A percentile compares a stretch with the other conserved stretches of the same genome.
phyloP scores from a whole-genome alignment of 1,284 basidiomycete genomes.

The Pseudomicrostroma phylloplanum region DNA sequence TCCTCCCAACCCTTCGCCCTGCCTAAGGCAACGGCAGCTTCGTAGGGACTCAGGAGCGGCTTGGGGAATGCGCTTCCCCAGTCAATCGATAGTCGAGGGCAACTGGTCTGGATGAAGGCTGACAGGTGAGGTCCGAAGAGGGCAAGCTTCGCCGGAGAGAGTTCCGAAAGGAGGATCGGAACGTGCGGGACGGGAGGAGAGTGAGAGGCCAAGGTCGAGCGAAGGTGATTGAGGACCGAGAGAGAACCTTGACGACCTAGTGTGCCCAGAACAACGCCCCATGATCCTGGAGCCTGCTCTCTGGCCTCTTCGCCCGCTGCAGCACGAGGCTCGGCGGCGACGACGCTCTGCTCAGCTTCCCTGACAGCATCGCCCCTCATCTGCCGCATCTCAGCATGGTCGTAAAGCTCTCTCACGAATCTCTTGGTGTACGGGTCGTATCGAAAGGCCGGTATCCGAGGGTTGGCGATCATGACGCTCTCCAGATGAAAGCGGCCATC shows the following conservation, averaged over 20 bases:
- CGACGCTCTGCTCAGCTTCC: neutral
- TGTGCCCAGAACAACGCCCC: slow-evolving; percentile 95
- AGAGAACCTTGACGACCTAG: slow-evolving; percentile 89
- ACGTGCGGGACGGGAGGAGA: slow-evolving; percentile 60
- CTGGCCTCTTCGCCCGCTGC: neutral
- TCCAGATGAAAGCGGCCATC: slow-evolving; percentile 98
- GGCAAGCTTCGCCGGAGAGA: slow-evolving; percentile 85
- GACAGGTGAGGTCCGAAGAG: slow-evolving; percentile 71
- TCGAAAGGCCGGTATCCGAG: slow-evolving; percentile 86
- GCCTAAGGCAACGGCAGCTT: slow-evolving; percentile 80
- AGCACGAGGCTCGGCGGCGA: neutral
- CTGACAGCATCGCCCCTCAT: slow-evolving; percentile 66
- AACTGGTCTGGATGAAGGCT: slow-evolving; percentile 89
- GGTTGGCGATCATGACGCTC: slow-evolving; percentile 98
- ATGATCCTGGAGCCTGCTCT: slow-evolving; percentile 48
- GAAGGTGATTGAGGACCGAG: slow-evolving; percentile 60
- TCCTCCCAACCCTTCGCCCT: slow-evolving; percentile 61
- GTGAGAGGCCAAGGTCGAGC: slow-evolving; percentile 15
- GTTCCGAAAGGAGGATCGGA: slow-evolving; percentile 86
- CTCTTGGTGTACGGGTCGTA: slow-evolving; percentile 99
- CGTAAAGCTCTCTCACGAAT: slow-evolving; percentile 84
- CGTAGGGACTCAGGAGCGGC: slow-evolving; percentile 88
- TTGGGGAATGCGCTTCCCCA: slow-evolving; percentile 78
- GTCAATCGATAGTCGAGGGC: slow-evolving; percentile 90
- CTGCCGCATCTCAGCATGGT: slow-evolving; percentile 81